phyloP scores from a whole-genome alignment of 148 eudicot genomes.

The Pouteria glomerata region DNA sequence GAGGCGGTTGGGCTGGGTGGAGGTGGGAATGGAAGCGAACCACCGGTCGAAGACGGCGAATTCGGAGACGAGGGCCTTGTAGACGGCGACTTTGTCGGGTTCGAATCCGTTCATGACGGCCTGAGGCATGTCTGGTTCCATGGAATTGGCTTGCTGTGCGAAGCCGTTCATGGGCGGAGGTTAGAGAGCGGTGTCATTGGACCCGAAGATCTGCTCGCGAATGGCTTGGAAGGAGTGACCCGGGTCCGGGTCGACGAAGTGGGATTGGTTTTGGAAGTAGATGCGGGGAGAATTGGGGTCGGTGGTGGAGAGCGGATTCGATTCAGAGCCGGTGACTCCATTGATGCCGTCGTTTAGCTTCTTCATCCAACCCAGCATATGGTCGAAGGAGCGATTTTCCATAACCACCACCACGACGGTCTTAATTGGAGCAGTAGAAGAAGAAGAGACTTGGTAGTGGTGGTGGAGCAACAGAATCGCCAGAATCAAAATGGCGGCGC shows the following conservation, averaged over 20 bases:
- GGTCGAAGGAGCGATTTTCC: constrained; percentile 91
- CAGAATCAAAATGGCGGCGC: constrained; percentile 11
- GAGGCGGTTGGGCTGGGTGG: constrained; percentile 84
- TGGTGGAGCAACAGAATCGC: constrained; percentile 7
- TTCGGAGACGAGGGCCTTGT: constrained; percentile 51
- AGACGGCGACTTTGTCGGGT: constrained; percentile 59
- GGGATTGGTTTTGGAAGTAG: constrained; percentile 44
- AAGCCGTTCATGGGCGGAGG: constrained; percentile 78
- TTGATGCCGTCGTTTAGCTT: constrained; percentile 56
- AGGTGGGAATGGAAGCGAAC: constrained; percentile 83
- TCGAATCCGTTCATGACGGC: constrained; percentile 72
- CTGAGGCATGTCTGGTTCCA: constrained; percentile 54
- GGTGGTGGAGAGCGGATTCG: constrained; percentile 38
- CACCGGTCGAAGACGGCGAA: constrained; percentile 85
- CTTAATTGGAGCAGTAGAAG: constrained; percentile 40
- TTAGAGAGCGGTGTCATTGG: constrained; percentile 36
- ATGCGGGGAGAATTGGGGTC: constrained; percentile 42
- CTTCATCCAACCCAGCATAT: constrained; percentile 90
- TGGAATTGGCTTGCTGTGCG: constrained; percentile 60
- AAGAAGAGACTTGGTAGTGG: background rate
- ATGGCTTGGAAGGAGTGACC: constrained; percentile 89
- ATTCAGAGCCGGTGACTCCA: constrained; percentile 65
- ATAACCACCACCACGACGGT: constrained; percentile 66
- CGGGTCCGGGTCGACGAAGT: constrained; percentile 83
- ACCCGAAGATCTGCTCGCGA: constrained; percentile 74